Percentiles rank a stretch among this genome's conserved stretches.
Evolutionary conservation across 2,329 filamentous ascomycete species (phyloP).

Genomic region (Corynespora cassiicola): DNA sequence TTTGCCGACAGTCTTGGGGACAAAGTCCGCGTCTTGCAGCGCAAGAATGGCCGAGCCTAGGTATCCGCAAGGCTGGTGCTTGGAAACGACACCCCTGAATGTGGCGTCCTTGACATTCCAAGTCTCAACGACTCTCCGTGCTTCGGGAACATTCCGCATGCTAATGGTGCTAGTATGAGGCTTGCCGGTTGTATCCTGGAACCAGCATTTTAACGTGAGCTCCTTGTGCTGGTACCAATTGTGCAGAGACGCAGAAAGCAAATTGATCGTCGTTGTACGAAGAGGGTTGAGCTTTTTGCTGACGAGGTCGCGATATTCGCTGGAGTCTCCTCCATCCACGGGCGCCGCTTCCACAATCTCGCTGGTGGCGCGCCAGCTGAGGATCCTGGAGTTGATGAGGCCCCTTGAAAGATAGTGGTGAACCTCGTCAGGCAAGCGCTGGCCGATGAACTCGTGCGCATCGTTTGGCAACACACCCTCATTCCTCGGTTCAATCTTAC

Average conservation of each 20-base stretch:
- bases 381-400: conserved; percentile 77
- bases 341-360: conserved; percentile 83
- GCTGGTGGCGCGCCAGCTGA: conserved; percentile 82
- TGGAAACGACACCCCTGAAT: conserved; percentile 52
- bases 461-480: conserved; percentile 78
- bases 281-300: conserved; percentile 75
- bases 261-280: conserved; percentile 76
- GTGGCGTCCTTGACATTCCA: conserved; percentile 77
- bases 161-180: conserved; percentile 67
- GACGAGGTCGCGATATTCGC: conserved; percentile 82
- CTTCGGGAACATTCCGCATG: conserved; percentile 59
- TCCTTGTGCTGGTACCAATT: conserved; percentile 83
- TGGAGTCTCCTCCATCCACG: conserved; percentile 79
- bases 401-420: conserved; percentile 89
- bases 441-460: conserved; percentile 88
- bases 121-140: conserved; percentile 60
- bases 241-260: conserved; percentile 81
- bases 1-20: conserved; percentile 69
- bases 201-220: conserved; percentile 84
- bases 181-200: conserved; percentile 47
- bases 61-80: conserved; percentile 33
- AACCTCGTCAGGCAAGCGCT: conserved; percentile 86
- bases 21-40: conserved; percentile 73
- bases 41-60: conserved; percentile 63
- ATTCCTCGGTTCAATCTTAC: conserved; percentile 77